Conservation (phyloP, 2,329 filamentous ascomycete genomes). For the Aspergillus hortae region DNA sequence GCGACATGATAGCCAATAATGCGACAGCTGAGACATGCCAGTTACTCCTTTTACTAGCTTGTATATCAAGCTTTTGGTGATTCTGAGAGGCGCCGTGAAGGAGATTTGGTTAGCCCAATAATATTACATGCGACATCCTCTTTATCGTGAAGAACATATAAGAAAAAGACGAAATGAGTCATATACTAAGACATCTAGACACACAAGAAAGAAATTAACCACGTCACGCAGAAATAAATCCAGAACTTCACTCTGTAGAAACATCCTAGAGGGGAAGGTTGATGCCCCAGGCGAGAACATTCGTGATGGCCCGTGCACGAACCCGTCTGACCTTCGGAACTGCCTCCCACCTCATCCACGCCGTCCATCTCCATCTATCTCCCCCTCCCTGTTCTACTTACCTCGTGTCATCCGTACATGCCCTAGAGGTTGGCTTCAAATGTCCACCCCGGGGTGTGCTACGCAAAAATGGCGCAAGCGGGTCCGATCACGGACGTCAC, state of each 20-base stretch:
- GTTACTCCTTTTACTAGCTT: no score
- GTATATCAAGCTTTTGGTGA: no score
- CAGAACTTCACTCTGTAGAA: no score
- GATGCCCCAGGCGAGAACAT: constrained; percentile 11
- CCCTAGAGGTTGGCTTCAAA: constrained; percentile 35
- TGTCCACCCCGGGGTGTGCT: constrained; percentile 36
- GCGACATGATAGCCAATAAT: no score
- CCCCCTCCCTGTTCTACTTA: constrained; percentile 16
- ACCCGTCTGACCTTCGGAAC: constrained; percentile 20
- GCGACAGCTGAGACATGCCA: no score
- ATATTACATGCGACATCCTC: no score
- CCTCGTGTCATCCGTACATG: constrained; percentile 17
- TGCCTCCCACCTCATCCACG: constrained; percentile 20
- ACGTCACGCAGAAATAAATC: not conserved
- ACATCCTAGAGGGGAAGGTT: not conserved
- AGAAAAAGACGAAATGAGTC: no score
- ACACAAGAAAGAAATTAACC: not conserved
- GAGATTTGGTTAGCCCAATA: no score
- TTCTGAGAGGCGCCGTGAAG: no score
- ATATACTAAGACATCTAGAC: no score
- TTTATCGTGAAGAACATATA: no score
- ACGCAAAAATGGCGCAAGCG: constrained; percentile 45
- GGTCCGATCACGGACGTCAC: constrained; percentile 47
- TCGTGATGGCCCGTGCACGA: constrained; percentile 26
- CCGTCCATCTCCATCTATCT: constrained; percentile 4